phyloP scores from a whole-genome alignment of 1,284 basidiomycete genomes.

The Leccinum angustisporum region DNA sequence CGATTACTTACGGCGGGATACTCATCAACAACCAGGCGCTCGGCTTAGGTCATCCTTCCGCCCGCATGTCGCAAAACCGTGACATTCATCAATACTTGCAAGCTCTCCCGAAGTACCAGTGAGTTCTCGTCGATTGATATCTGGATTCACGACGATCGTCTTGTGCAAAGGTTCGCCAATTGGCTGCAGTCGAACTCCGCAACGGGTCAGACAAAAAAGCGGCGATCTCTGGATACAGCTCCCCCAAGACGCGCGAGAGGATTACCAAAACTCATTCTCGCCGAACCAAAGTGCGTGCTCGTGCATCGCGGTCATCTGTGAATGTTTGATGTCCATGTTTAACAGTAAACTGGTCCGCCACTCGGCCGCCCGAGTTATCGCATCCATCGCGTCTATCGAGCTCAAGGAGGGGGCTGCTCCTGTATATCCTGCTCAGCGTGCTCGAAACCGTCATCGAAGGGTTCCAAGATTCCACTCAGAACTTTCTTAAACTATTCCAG shows the following conservation, averaged over 20 bases:
- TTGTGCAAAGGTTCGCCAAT: conserved; percentile 80
- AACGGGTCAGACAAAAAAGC: conserved; percentile 82
- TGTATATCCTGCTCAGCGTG: conserved; percentile 90
- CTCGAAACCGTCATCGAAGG: conserved; percentile 91
- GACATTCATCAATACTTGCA: conserved; percentile 58
- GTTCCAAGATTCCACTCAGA: conserved; percentile 76
- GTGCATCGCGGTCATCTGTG: not conserved
- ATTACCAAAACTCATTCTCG: conserved; percentile 81
- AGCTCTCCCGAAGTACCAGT: conserved; percentile 78
- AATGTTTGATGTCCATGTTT: conserved; percentile 10
- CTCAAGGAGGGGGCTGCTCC: conserved; percentile 81
- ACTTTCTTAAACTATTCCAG: conserved; percentile 83
- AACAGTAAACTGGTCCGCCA: conserved; percentile 83
- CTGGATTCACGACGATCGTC: conserved; percentile 8
- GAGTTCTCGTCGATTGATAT: conserved; percentile 32
- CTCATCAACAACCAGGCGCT: too few species aligned
- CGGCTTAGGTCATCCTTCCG: too few species aligned
- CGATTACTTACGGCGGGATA: too few species aligned
- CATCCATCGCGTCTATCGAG: conserved; percentile 91
- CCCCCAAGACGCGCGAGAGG: conserved; percentile 66
- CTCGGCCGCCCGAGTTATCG: conserved; percentile 88
- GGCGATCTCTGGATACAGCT: conserved; percentile 85
- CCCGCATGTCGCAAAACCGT: too few species aligned
- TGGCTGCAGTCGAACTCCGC: conserved; percentile 94
- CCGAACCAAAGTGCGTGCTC: conserved; percentile 73